Evolutionary conservation across 2,329 filamentous ascomycete species (phyloP), one percentile per base, ranked within the genome.

Genomic region (Cercospora canescens): DNA sequence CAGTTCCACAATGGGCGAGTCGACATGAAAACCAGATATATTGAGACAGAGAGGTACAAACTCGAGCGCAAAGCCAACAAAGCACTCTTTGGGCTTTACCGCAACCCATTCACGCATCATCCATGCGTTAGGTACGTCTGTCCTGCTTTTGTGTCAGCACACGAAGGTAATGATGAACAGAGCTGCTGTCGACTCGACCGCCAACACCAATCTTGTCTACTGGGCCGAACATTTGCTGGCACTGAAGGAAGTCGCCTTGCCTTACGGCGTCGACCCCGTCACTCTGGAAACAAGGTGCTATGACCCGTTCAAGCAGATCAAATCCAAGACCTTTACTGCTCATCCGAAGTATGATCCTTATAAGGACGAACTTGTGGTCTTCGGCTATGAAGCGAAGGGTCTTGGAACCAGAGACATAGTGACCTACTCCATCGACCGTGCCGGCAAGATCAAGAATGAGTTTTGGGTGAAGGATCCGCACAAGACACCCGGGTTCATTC

Each of bases 201-300:
- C 83, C 3, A 88, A 89, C 68, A 88, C 86, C 1, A 88, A 89
- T 64, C 77, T 88, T n/a, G 78, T 85, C 1, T 86, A 84, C 70
- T 88, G 85, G 82, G 78, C 84, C 7, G 85, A 85, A 0, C 80
- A 84, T 55, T 71, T 88, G 64, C 77, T 88, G 4, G 85, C 85
- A 0, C 80, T 78, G 60, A 88, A 88, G 70, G 82, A 86, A 67
- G 75, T 77, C 34, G 78, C 76, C 0, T 72, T 77, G 6, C 78
- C 78, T 0, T 81, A 80, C 34, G 77, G 76, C 1, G 75, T 81
- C 66, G 76, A 82, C 63, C 79, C 80, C 0, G 70, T 75, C 11
- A 80, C 79, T 0, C 72, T 82, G 0, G 78, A 81, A 28, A 82
- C 80, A 0, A 73, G 76, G 14, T 74, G 78, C 0, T 73, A 77